Evolutionary conservation across 2,329 filamentous ascomycete species (phyloP).

Genomic region (Venturia aucupariae): DNA sequence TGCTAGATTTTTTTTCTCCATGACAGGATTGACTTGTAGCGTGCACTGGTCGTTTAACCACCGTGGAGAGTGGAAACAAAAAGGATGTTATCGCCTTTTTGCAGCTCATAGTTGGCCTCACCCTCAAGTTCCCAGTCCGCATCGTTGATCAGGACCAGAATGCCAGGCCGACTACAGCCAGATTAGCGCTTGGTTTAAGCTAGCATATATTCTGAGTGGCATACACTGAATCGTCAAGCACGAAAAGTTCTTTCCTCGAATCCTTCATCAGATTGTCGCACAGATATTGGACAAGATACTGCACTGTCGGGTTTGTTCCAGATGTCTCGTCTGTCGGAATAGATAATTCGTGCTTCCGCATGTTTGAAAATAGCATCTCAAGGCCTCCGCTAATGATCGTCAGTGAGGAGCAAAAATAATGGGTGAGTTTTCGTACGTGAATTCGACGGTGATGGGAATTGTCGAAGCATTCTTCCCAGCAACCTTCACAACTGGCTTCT

Average conservation of each 20-base stretch:
- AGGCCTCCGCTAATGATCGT: slow-evolving; percentile 63
- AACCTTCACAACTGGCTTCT: not conserved
- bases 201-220: slow-evolving; percentile 30
- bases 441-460: slow-evolving; percentile 57
- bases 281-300: slow-evolving; percentile 68
- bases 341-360: slow-evolving; percentile 61
- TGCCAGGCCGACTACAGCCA: slow-evolving; percentile 69
- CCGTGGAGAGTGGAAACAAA: slow-evolving; percentile 97
- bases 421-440: slow-evolving; percentile 45
- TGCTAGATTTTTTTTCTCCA: not conserved
- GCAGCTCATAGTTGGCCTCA: slow-evolving; percentile 80
- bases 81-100: slow-evolving; percentile 74
- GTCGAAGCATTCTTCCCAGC: slow-evolving; percentile 20
- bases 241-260: slow-evolving; percentile 75
- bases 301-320: slow-evolving; percentile 57
- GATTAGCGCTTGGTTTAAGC: slow-evolving; percentile 19
- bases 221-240: slow-evolving; percentile 80
- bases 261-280: slow-evolving; percentile 80
- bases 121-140: slow-evolving; percentile 98
- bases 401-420: slow-evolving; percentile 17
- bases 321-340: slow-evolving; percentile 55
- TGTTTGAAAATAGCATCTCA: slow-evolving; percentile 85
- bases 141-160: slow-evolving; percentile 94
- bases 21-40: not conserved
- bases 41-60: slow-evolving; percentile 35